Conservation (phyloP, 495 filamentous ascomycete species). For the Trichoderma gamsii region DNA sequence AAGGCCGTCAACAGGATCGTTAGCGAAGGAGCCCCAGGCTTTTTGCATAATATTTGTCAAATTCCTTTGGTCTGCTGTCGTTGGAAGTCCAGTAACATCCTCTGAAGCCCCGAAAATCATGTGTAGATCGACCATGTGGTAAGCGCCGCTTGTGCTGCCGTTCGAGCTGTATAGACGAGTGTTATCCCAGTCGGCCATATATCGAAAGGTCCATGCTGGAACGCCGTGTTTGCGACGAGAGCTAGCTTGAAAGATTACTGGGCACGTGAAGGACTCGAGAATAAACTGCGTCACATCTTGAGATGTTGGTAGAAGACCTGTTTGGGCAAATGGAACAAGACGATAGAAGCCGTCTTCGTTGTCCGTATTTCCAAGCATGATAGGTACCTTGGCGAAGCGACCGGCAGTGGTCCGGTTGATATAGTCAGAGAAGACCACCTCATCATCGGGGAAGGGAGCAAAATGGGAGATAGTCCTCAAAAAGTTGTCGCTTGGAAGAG, state of each 20-base stretch:
- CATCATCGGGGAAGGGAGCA: constrained; percentile 42
- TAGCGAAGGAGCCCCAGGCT: constrained; percentile 40
- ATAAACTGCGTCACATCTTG: constrained; percentile 25
- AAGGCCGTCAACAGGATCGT: constrained; percentile 7
- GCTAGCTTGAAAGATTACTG: constrained; percentile 25
- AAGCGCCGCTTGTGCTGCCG: constrained; percentile 37
- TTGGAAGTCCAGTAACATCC: constrained; percentile 31
- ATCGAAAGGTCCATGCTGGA: constrained; percentile 39
- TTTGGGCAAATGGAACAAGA: constrained; percentile 13
- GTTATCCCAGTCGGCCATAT: constrained; percentile 41
- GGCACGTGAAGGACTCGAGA: constrained; percentile 39
- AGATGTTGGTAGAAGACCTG: constrained; percentile 25
- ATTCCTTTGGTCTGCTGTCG: constrained; percentile 27
- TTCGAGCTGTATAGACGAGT: constrained; percentile 31
- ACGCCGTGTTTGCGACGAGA: constrained; percentile 26
- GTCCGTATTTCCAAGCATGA: constrained; percentile 41
- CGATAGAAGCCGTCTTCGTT: constrained; percentile 40
- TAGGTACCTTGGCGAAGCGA: constrained; percentile 27
- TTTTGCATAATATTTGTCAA: constrained; percentile 30
- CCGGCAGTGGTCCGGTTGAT: constrained; percentile 21
- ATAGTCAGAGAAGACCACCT: constrained; percentile 42
- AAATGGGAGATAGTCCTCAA: constrained; percentile 30
- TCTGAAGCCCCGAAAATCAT: constrained; percentile 42
- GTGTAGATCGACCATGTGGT: constrained; percentile 45
- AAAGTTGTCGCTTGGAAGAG: constrained; percentile 20